These are phyloP conservation scores for Erodium moschatum DNA, from an alignment of 441 rosid genomes.

Conservation along the genomic window DNA sequence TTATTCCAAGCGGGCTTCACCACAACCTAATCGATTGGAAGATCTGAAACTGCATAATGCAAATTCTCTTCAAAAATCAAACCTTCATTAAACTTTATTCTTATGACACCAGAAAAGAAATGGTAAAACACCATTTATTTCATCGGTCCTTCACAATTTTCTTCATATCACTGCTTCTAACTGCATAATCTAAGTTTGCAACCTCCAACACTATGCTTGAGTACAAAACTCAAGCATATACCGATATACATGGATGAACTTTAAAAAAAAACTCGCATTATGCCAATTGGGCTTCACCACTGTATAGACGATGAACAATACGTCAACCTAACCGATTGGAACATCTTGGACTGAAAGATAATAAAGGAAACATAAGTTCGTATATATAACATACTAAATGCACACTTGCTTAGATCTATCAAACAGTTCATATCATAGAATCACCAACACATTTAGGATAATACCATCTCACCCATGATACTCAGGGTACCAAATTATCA, in stretches of 20 bases:
- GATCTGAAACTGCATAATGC: no score
- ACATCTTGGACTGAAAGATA: no score
- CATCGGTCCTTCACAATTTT: background rate
- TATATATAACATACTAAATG: background rate
- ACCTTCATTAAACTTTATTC: background rate
- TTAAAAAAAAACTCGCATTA: no score
- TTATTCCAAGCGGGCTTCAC: no score
- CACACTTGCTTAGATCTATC: background rate
- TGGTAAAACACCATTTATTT: background rate
- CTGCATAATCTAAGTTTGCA: background rate
- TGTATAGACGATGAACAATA: no score
- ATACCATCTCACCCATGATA: background rate
- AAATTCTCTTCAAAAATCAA: background rate
- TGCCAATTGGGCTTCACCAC: no score
- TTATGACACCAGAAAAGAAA: background rate
- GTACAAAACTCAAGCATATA: background rate
- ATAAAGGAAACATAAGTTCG: background rate
- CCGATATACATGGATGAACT: background rate
- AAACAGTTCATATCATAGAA: constrained; percentile 1
- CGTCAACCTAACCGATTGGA: no score
- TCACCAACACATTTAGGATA: no score
- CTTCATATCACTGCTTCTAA: background rate
- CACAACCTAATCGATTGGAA: no score
- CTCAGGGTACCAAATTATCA: background rate
- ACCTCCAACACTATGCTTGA: background rate